A percentile compares a stretch with the other conserved stretches of the same genome.
phyloP scores from a whole-genome alignment of 2,329 filamentous ascomycete genomes.

The Fusarium bactridioides region DNA sequence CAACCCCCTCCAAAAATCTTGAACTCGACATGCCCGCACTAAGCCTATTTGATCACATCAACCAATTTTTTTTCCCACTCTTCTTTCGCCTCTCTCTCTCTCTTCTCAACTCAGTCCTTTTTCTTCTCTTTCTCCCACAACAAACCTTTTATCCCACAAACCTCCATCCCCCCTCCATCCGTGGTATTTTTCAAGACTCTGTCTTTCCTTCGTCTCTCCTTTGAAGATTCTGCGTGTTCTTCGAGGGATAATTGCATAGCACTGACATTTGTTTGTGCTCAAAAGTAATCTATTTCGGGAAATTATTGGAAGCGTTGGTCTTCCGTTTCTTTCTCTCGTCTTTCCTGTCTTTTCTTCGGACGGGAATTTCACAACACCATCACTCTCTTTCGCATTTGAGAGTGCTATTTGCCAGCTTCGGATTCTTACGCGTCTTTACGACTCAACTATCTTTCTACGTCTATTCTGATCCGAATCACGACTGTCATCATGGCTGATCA shows the following conservation, averaged over 20 bases:
- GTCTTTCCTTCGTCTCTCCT: slow-evolving; percentile 56
- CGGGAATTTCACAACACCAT: slow-evolving; percentile 39
- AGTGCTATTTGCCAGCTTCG: slow-evolving; percentile 32
- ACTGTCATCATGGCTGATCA: slow-evolving; percentile 77
- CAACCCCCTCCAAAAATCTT: slow-evolving; percentile 39
- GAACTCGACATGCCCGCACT: slow-evolving; percentile 40
- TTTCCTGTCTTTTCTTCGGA: slow-evolving; percentile 45
- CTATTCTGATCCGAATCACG: slow-evolving; percentile 34
- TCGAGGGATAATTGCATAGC: slow-evolving; percentile 49
- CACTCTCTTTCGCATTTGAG: slow-evolving; percentile 42
- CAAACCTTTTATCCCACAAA: slow-evolving; percentile 44
- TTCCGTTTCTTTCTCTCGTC: slow-evolving; percentile 46
- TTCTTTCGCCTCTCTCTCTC: slow-evolving; percentile 46
- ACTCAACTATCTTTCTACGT: slow-evolving; percentile 28
- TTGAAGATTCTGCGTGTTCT: slow-evolving; percentile 57
- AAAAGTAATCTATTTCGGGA: slow-evolving; percentile 46
- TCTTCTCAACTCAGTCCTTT: slow-evolving; percentile 40
- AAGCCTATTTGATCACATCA: slow-evolving; percentile 44
- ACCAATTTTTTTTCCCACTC: slow-evolving; percentile 49
- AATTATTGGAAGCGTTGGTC: slow-evolving; percentile 45
- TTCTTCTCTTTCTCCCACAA: slow-evolving; percentile 48
- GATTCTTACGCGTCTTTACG: slow-evolving; percentile 33
- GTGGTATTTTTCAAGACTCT: slow-evolving; percentile 44
- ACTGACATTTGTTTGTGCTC: slow-evolving; percentile 44
- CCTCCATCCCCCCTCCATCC: slow-evolving; percentile 43